phyloP scores from a whole-genome alignment of 768 basidiomycete species.

The Suillus lakei region DNA sequence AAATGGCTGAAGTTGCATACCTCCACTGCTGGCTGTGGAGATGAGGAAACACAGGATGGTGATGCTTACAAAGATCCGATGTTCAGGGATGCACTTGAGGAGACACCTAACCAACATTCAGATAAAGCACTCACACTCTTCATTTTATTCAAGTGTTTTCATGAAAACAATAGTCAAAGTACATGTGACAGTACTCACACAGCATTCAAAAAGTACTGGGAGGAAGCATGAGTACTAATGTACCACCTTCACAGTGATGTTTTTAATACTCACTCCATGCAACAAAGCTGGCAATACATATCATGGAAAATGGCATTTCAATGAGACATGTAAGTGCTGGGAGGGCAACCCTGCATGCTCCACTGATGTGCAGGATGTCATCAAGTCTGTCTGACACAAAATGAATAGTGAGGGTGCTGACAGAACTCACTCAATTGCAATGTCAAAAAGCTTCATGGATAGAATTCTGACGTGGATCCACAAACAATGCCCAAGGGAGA shows the following conservation, averaged over 20 bases:
- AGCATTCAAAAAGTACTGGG: slow-evolving; percentile 8
- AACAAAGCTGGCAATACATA: neutral
- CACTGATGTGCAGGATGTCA: neutral
- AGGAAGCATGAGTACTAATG: neutral
- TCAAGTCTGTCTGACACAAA: neutral
- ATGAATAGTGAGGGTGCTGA: neutral
- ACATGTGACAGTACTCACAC: neutral
- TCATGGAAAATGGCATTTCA: neutral
- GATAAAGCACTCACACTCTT: slow-evolving; percentile 7
- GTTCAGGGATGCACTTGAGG: neutral
- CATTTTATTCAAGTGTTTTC: slow-evolving; percentile 7
- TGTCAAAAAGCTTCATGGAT: neutral
- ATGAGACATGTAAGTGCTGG: neutral
- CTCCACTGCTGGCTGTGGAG: neutral
- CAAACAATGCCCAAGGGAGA: no score
- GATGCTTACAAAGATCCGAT: neutral
- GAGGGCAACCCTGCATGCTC: neutral
- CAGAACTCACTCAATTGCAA: neutral
- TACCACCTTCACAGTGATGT: neutral
- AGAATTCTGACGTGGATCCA: slow-evolving; percentile 4
- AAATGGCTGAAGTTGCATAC: neutral
- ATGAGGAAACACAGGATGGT: neutral
- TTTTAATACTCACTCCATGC: neutral
- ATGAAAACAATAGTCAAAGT: slow-evolving; percentile 7
- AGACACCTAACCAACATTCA: slow-evolving; percentile 1